Evolutionary conservation across 169 alveolate genomes (phyloP), one percentile per base, ranked within the genome.

Genomic region (Cryptosporidium sp.): DNA sequence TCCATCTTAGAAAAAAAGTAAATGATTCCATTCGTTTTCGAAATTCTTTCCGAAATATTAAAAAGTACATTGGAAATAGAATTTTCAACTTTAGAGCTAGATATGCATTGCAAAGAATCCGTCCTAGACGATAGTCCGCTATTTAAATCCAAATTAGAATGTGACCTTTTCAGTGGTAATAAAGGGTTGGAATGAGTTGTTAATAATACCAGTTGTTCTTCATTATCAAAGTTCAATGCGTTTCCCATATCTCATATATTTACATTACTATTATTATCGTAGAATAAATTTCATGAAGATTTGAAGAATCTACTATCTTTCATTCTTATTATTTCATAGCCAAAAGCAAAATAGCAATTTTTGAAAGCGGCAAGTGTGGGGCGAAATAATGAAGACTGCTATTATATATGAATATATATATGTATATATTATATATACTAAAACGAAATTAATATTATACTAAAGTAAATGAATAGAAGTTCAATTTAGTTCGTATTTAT

Each of bases 301-400:
- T 16, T 48, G 56, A 16, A n/a, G 44, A 44, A 23, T 26, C 48
- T 21, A 35, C 18, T 48, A 21, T 70, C 31, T 18, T 70, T 70
- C 42, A 69, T 42, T 37, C 48, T 45, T 31, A 70, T 21, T 10
- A 48, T 51, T 45, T 58, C 29, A 51, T 26, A 70, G 45, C 9
- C 26, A 10, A 56, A 21, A 51, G 62, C 85, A 31, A 51, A 70
- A n/a, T 52, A 51, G 62, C 69, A 80, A 33, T 33, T 9, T 31
- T 53, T 16, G 0, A 33, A 2, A 58, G 89, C 89, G 89, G 80
- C 52, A 80, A 18, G 18, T 62, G 89, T 80, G 89, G 89, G 89
- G 89, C 23, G 71, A 18, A 5, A 21, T 4, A 23, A 23, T 56
- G 29, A n/a, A 56, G n/a, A 26, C 2, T 42, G 48, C 14, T 42